Base-by-base conservation (phyloP, 169 alveolate genomes). In the Cryptosporidium viatorum region DNA sequence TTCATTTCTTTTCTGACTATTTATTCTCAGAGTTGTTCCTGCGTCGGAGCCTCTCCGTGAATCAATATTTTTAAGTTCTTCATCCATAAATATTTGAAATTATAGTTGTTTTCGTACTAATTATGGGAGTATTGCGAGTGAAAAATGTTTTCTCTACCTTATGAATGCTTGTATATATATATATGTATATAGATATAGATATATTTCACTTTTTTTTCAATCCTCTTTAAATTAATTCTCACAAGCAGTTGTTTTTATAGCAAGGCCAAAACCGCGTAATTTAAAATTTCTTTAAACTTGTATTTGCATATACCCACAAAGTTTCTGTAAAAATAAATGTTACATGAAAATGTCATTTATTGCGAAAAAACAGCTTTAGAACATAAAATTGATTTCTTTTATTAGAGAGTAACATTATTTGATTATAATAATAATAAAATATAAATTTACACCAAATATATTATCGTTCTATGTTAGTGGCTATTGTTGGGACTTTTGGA, bases 21-120 rank as follows among this genome's bases (percentile, higher is more conserved):
- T n/a, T 35, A 29, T 21, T 35, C 33, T 51, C 50, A 10, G 23
- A 12, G n/a, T 59, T 26, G 50, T 9, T 35, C 52, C 50, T 0
- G 52, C 5, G 2, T 14, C 50, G 43, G 71, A 65, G 50, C 52
- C 71, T 14, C 71, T 65, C 71, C 71, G 33, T 14, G 23, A n/a
- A 31, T 65, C 71, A 31, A 33, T 21, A 65, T 37, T 26, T 65
- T 65, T 65, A 33, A 65, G 29, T 65, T 65, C 71, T 65, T 37
- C 71, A 65, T 65, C 33, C 71, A 65, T 65, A 65, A 65, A 65
- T 65, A n/a, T 55, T 16, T 55, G 37, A 37, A 55, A 26, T 21
- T 16, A 55, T 21, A 9, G 9, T 23, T 55, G 21, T 8, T 26
- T 48, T 55, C 67, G 18, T 23, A 55, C 5, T 23, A 8, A 26